These are phyloP conservation scores for Metschnikowia lachancei DNA, from an alignment of 805 yeast genomes.

Conservation along the genomic window DNA sequence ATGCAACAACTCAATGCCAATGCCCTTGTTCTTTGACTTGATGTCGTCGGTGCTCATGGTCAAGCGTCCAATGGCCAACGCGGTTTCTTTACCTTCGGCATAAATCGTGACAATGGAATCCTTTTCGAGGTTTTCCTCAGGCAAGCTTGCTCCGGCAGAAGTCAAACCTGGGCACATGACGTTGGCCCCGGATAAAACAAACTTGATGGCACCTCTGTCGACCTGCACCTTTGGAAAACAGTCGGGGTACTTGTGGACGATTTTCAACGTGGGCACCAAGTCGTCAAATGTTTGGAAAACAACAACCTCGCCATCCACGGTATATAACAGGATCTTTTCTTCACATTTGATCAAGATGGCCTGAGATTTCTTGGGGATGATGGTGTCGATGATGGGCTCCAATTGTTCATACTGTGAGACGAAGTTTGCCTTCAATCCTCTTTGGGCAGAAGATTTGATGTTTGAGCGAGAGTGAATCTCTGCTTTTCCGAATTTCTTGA, in stretches of 20 bases:
- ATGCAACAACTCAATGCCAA: conserved; percentile 81
- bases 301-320: conserved; percentile 69
- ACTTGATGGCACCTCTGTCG: conserved; percentile 94
- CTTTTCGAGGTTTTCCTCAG: conserved; percentile 64
- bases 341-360: conserved; percentile 81
- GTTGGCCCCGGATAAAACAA: conserved; percentile 92
- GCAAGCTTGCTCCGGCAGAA: conserved; percentile 77
- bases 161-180: conserved; percentile 97
- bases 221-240: conserved; percentile 86
- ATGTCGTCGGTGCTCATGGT: conserved; percentile 88
- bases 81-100: conserved; percentile 91
- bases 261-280: conserved; percentile 68
- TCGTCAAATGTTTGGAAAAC: conserved; percentile 80
- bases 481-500: conserved; percentile 70
- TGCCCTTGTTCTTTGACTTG: conserved; percentile 76
- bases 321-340: conserved; percentile 77
- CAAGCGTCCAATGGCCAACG: conserved; percentile 86
- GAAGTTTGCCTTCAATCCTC: conserved; percentile 75
- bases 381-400: conserved; percentile 72
- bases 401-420: conserved; percentile 71
- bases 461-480: conserved; percentile 89
- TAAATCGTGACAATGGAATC: conserved; percentile 76
- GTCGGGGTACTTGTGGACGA: conserved; percentile 79
- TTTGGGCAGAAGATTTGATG: conserved; percentile 89
- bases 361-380: conserved; percentile 87